Conservation (phyloP, 1,139 yeast species). For the Saccharomyces hybrid region DNA sequence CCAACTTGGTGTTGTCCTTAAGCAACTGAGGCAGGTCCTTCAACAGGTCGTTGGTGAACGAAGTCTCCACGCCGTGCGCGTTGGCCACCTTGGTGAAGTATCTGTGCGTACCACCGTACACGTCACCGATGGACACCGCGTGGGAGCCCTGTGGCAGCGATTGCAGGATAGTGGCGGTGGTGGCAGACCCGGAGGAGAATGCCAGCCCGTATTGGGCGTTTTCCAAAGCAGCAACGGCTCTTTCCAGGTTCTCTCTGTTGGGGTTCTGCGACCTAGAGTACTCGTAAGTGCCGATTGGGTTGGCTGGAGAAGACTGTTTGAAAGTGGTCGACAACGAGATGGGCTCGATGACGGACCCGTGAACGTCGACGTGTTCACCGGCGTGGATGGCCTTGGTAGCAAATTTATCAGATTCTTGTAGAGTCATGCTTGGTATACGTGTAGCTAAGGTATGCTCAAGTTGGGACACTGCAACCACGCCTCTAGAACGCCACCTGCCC, state of each 20-base stretch:
- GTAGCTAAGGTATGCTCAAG: too few relatives aligned
- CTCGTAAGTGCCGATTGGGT: constrained; percentile 73
- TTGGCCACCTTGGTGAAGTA: constrained; percentile 81
- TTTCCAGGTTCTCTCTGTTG: constrained; percentile 76
- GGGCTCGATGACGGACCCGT: constrained; percentile 86
- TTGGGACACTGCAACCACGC: too few relatives aligned
- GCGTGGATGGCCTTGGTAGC: constrained; percentile 82
- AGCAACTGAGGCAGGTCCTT: constrained; percentile 51
- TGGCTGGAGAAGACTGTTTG: constrained; percentile 70
- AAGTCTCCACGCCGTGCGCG: constrained; percentile 66
- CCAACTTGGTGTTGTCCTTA: constrained; percentile 58
- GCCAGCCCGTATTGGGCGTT: constrained; percentile 73
- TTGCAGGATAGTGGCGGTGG: constrained; percentile 73
- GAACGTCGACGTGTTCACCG: constrained; percentile 67
- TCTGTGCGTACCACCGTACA: constrained; percentile 90
- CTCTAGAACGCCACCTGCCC: background rate
- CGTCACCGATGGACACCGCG: constrained; percentile 77
- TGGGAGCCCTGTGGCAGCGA: constrained; percentile 67
- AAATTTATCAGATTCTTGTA: constrained; percentile 36
- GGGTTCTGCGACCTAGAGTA: constrained; percentile 87
- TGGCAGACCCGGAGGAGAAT: constrained; percentile 78
- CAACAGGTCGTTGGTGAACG: constrained; percentile 60
- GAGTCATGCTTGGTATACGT: constrained; percentile 15
- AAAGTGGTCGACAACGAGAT: constrained; percentile 80
- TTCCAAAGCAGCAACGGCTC: constrained; percentile 74